Evolutionary conservation across 1,139 yeast genomes (phyloP), one percentile per base, ranked within the genome.

Genomic region (Blastobotrys serpentis): DNA sequence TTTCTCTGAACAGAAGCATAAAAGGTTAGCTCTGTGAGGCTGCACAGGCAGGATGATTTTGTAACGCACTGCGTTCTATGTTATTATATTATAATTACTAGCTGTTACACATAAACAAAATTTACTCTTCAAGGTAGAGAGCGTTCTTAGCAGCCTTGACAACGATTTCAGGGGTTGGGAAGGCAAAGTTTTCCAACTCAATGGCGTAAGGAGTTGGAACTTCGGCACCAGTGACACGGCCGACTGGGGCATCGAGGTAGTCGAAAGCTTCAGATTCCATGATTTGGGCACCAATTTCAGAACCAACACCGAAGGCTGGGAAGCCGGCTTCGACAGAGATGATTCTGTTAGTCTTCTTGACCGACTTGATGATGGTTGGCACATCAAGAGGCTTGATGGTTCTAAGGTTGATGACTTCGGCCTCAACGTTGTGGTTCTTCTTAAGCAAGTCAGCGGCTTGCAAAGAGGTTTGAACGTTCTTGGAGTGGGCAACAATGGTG

Each of bases 181-280:
- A 92, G 51, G 98, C 97, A 69, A 92, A 87, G 75, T 86, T 95
- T 79, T 94, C 99, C 69, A 94, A 81, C 74, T 86, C 94, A 72
- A 83, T 81, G 61, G 97, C 96, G 70, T 94, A 94, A 58, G 99
- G 99, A 61, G 98, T 94, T 69, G 99, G 98, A 33, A 90, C 97
- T 75, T 94, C 99, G 68, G 98, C 95, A 71, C 98, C 98, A 53
- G 98, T 94, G 65, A 90, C 94, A 79, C 98, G 88, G 75, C 86
- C 95, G 60, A 92, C 92, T 61, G 99, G 99, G 56, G 98, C 96
- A 72, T 94, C 99, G 71, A 94, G 82, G 80, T 89, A 87, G 74
- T 94, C 98, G 62, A 92, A 92, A 50, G 96, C 98, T 73, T 90
- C 98, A 49, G 95, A 82, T 76, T 94, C 99, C 97, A 92, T 89